Base-by-base conservation (phyloP, 176 grass and related monocot species). In the Cenchrus purpureus region DNA sequence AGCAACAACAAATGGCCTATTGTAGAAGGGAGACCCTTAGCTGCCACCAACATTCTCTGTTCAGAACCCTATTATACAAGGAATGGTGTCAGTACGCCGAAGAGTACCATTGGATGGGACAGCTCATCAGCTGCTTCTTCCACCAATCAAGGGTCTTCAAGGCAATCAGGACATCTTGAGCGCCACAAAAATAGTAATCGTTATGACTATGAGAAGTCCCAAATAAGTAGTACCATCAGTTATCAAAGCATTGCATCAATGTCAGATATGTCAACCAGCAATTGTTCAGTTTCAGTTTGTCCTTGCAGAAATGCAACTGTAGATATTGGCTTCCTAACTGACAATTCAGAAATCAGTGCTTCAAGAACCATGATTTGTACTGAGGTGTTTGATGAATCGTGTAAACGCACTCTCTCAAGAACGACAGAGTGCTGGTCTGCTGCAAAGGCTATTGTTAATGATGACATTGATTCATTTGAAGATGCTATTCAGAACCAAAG, bases 121-220 rank as follows among this genome's bases (percentile, higher is more conserved):
- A 91, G 92, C 58, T 95, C 93, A 79, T 92, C 93, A 78, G 81
- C 91, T 74, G 73, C 87, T 78, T 91, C 92, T 70, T 95, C 93
- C 80, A 71, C 89, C 55, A 93, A 98, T 92, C 86, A 95, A 72
- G 93, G 91, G 13, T 91, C 93, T 78, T 91, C 85, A 83, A 92
- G 83, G 78, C 91, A 89, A 80, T 84, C 86, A 20, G 93, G 20
- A 63, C 68, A 66, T 56, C 65, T 85, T 73, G 86, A 93, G 45
- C 81, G 57, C 8, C 87, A 78, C 73, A 84, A 84, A 60, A 91
- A 78, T 73, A 73, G 76, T 45, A 92, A 83, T 78, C 85, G 65
- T 79, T 54, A 61, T 84, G 88, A 89, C 57, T 84, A 72, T 4
- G 86, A 88, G 82, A 89, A 90, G 56, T 54, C 48, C 51, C 85